Evolutionary conservation across 1,284 basidiomycete genomes (phyloP), one percentile per base, ranked within the genome.

Genomic region (Leccinum huronense): DNA sequence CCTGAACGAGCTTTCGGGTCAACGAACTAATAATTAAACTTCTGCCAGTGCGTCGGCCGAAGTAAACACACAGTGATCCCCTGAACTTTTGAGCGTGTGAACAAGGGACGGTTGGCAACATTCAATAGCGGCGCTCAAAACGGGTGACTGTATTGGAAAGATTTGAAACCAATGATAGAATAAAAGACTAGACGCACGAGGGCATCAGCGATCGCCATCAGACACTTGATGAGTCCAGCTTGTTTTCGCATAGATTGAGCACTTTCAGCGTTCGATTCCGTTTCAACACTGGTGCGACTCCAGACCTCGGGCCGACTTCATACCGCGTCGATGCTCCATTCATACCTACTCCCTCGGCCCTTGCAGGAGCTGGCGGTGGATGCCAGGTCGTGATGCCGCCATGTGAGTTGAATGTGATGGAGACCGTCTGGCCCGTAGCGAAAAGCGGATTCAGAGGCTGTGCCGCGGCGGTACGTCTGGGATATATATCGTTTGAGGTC

Each of bases 201-300:
- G 13, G 95, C 93, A 75, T 98, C 97, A 0, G 95, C 95, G 14
- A 99, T 81, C 0, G 84, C 80, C 1, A 91, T 86, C 13, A 99
- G 81, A 54, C 94, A 94, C 10, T 85, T 80, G 2, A 93, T 84
- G 23, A 27, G 65, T 97, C 95, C 23, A 98, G 86, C 75, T 91
- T 93, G 77, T 98, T 98, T 73, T 98, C 95, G 72, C 91, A 91
- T 58, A 98, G 78, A 74, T 98, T 98, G 38, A 98, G 83, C 11
- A 98, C 91, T 75, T 96, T 96, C 51, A 99, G 81, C 1, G 97
- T 98, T 34, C 95, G 83, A 76, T 99, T 99, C 55, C 96, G 88
- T 76, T 98, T 98, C 66, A 98, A 80, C 0, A 98, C 23, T 27
- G 23, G 23, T 27, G 23, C 23, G 23, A 27, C 23, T 27, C 23